Evolutionary conservation across 192 early-diverging fungal genomes (phyloP).

Genomic region (Spinellus fusiger): DNA sequence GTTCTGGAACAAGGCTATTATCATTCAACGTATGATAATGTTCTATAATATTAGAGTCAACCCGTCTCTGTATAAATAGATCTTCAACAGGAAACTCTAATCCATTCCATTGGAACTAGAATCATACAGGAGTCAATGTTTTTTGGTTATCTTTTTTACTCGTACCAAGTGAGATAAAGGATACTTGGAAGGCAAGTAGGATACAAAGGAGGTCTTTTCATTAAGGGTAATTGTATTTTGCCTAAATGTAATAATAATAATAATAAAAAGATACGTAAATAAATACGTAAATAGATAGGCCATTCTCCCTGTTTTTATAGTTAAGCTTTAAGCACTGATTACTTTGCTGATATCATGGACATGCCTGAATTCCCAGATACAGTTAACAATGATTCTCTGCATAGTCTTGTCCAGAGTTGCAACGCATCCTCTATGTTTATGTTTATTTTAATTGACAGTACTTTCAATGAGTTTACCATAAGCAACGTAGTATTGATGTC

Average conservation of each 20-base stretch:
- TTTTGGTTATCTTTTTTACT: not conserved
- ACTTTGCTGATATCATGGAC: not conserved
- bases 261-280: not conserved
- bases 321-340: not conserved
- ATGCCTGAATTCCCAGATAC: not conserved
- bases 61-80: too few relatives aligned
- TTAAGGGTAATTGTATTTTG: not conserved
- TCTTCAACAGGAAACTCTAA: too few relatives aligned
- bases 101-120: too few relatives aligned
- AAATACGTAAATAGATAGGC: not conserved
- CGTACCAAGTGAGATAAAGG: not conserved
- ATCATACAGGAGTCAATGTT: too few relatives aligned
- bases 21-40: too few relatives aligned
- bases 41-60: too few relatives aligned
- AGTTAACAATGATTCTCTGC: not conserved
- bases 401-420: not conserved
- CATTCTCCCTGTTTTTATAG: too few relatives aligned
- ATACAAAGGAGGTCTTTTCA: not conserved
- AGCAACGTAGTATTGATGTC: not conserved
- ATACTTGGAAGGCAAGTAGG: not conserved
- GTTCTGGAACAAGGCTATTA: too few relatives aligned
- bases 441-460: not conserved
- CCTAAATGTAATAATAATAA: not conserved
- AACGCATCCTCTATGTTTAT: not conserved
- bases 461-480: too few relatives aligned